phyloP scores from a whole-genome alignment of 768 basidiomycete genomes.

The Gloeostereum incarnatum region DNA sequence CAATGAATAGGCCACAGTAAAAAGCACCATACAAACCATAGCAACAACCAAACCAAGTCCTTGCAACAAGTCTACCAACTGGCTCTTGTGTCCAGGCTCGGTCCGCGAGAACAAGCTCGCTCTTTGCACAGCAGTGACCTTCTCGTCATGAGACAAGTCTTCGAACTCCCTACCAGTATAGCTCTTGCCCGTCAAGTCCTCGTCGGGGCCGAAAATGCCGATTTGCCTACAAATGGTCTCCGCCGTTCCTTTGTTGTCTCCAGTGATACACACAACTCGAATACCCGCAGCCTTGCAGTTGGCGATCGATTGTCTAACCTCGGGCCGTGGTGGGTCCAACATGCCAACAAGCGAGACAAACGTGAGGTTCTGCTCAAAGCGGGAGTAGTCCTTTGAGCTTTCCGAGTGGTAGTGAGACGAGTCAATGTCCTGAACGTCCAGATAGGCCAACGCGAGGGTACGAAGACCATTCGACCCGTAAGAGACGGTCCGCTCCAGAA shows the following conservation, averaged over 20 bases:
- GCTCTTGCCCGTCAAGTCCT: conserved; percentile 90
- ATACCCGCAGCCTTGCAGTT: conserved; percentile 92
- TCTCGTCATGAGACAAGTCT: conserved; percentile 68
- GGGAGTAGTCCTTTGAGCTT: conserved; percentile 71
- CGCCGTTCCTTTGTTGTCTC: conserved; percentile 96
- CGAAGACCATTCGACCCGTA: conserved; percentile 83
- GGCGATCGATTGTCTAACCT: conserved; percentile 78
- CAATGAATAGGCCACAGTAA: not conserved
- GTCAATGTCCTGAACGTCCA: conserved; percentile 68
- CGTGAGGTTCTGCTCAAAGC: conserved; percentile 86
- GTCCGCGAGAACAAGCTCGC: conserved; percentile 91
- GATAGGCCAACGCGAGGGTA: conserved; percentile 86
- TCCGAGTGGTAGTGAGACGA: conserved; percentile 75
- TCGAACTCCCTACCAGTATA: conserved; percentile 94
- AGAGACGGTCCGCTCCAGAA: conserved; percentile 56
- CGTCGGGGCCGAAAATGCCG: conserved; percentile 81
- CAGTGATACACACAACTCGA: conserved; percentile 94
- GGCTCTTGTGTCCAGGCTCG: conserved; percentile 90
- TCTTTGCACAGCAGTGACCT: conserved; percentile 76
- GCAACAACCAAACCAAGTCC: conserved; percentile 89
- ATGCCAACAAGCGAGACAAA: conserved; percentile 97
- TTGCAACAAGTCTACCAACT: conserved; percentile 91
- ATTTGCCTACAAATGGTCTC: conserved; percentile 96
- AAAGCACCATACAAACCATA: conserved; percentile 48
- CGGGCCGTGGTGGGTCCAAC: conserved; percentile 96